Evolutionary conservation across 1,284 basidiomycete genomes (phyloP), one percentile per base, ranked within the genome.

Genomic region (Fomitopsis betulina): DNA sequence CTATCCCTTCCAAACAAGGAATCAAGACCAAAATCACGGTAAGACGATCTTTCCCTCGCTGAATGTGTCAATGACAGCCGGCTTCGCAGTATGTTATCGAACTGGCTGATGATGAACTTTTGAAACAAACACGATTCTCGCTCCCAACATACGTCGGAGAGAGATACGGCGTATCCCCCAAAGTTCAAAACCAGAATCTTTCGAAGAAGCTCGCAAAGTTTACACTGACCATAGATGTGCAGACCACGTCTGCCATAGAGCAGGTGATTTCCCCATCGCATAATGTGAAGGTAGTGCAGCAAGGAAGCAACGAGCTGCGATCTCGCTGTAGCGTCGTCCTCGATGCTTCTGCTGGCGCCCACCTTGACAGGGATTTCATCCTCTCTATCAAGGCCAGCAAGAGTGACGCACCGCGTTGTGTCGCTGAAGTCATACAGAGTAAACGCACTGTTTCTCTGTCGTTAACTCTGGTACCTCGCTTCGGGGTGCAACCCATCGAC

Each of bases 331-430:
- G 30, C 75, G 81, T 12, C 72, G 70, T 33, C 77, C 73, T 27
- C 72, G 74, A 21, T 65, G 63, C 30, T 76, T 72, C 66, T 64
- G 65, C 13, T 81, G 80, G 58, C 5, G 67, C 67, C 2, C 81
- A 77, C 61, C 69, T 83, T 15, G 67, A 68, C 0, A 62, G 68
- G 3, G 80, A 83, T 61, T 83, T 84, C 52, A 70, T 82, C 2
- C 59, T 84, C 27, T 68, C 75, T 12, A 70, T 83, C 27, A 67
- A 73, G 30, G 77, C 81, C 0, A 69, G 74, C 6, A 76, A 70
- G 5, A 67, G 85, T 2, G 83, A 83, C 60, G 64, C 67, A 25
- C 79, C 83, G 2, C 75, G 83, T 10, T 84, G 82, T 58, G 82
- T 85, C 62, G 81, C 77, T 1, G 82, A 85, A 62, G 64, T 75